phyloP scores from a whole-genome alignment of 2,329 filamentous ascomycete species.

The Ascochyta clinopodiicola region DNA sequence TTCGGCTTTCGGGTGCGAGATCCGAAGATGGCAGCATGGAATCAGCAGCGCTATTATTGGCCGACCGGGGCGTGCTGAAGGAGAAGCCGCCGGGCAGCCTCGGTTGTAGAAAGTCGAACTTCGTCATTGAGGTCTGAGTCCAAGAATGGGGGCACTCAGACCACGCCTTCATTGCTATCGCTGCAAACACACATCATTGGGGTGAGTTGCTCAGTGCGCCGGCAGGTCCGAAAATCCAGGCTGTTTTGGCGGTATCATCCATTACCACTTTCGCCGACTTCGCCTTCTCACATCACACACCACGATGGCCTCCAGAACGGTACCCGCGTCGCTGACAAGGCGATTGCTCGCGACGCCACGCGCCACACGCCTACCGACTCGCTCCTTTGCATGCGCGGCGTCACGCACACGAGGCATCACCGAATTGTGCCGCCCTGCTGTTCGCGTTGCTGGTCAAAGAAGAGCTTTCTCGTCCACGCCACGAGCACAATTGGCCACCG shows the following conservation, averaged over 20 bases:
- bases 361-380: slow-evolving; percentile 24
- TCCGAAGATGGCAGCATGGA: background rate
- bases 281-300: slow-evolving; percentile 11
- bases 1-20: slow-evolving; percentile 3
- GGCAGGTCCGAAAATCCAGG: slow-evolving; percentile 1
- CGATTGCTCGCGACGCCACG: slow-evolving; percentile 34
- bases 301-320: slow-evolving; percentile 43
- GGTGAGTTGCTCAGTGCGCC: slow-evolving; percentile 2
- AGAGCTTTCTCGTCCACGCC: slow-evolving; percentile 45
- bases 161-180: slow-evolving; percentile 13
- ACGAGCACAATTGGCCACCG: slow-evolving; percentile 36
- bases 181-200: slow-evolving; percentile 5
- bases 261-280: slow-evolving; percentile 14
- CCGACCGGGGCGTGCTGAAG: background rate
- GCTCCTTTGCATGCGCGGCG: slow-evolving; percentile 27
- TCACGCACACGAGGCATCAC: slow-evolving; percentile 22
- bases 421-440: slow-evolving; percentile 38
- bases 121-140: slow-evolving; percentile 14
- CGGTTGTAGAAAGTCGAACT: slow-evolving; percentile 11
- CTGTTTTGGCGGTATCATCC: slow-evolving; percentile 7
- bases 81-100: background rate
- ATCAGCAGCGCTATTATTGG: slow-evolving; percentile 14
- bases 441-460: slow-evolving; percentile 48
- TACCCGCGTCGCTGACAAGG: slow-evolving; percentile 36
- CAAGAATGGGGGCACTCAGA: slow-evolving; percentile 27